Conservation (phyloP, 1,139 yeast genomes). For the Tardiomyces blankii region DNA sequence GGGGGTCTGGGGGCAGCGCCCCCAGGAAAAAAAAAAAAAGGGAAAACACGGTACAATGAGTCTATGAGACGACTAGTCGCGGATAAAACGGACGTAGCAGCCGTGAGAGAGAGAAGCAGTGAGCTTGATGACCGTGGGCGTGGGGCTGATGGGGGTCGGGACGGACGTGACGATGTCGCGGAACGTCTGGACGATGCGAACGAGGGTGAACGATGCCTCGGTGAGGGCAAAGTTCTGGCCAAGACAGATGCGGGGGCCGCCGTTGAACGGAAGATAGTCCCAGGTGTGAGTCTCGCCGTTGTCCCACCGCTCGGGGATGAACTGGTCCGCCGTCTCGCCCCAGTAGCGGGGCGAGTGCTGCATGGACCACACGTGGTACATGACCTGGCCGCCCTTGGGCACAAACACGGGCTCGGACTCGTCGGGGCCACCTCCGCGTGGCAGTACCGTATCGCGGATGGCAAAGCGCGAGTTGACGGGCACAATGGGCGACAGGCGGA, state of each 20-base stretch:
- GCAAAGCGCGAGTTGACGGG: constrained; percentile 21
- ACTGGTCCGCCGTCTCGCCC: constrained; percentile 39
- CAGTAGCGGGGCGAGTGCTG: constrained; percentile 41
- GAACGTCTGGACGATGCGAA: constrained; percentile 30
- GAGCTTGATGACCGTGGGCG: not conserved
- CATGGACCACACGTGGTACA: constrained; percentile 46
- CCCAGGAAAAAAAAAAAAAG: too few relatives aligned
- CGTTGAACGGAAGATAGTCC: constrained; percentile 36
- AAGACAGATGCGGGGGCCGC: constrained; percentile 49
- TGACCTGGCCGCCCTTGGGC: constrained; percentile 46
- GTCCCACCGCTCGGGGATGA: constrained; percentile 47
- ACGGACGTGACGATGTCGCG: not conserved
- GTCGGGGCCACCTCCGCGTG: constrained; percentile 40
- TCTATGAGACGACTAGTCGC: too few relatives aligned
- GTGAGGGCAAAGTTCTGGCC: constrained; percentile 53
- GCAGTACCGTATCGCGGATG: constrained; percentile 30
- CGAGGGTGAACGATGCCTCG: constrained; percentile 39
- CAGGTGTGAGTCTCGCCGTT: constrained; percentile 14
- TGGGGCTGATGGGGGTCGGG: not conserved
- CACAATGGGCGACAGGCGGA: constrained; percentile 19
- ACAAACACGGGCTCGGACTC: constrained; percentile 34
- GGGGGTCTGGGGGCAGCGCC: too few relatives aligned
- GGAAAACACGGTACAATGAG: too few relatives aligned
- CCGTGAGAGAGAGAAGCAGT: not conserved
- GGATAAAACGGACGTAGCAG: not conserved